phyloP scores from a whole-genome alignment of 78 protist species.

The Dictyostelium intermedium region DNA sequence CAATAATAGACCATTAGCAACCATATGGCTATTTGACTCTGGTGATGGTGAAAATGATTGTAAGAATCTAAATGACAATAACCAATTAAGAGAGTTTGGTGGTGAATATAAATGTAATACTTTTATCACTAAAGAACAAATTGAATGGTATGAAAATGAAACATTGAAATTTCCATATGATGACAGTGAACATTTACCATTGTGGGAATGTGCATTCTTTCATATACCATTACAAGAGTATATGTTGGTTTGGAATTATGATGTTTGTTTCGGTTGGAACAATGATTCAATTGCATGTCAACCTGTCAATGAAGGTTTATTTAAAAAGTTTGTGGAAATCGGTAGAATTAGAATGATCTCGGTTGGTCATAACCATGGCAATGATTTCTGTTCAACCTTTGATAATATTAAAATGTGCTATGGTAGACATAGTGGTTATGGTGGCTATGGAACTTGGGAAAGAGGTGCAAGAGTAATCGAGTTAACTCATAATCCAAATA shows the following conservation, averaged over 20 bases:
- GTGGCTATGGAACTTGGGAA: slow-evolving; percentile 76
- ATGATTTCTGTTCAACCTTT: slow-evolving; percentile 40
- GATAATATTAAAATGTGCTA: slow-evolving; percentile 22
- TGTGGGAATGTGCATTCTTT: slow-evolving; percentile 41
- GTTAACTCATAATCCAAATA: not conserved
- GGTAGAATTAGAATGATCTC: slow-evolving; percentile 15
- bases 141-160: slow-evolving; percentile 17
- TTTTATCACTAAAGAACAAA: slow-evolving; percentile 32
- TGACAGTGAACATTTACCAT: not conserved
- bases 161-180: not conserved
- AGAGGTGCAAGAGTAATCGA: slow-evolving; percentile 56
- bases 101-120: slow-evolving; percentile 1
- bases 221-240: slow-evolving; percentile 71
- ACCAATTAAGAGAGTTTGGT: not conserved
- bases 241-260: slow-evolving; percentile 1
- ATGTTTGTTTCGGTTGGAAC: slow-evolving; percentile 34
- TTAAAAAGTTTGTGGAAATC: not conserved
- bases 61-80: no score
- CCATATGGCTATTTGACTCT: slow-evolving; percentile 34
- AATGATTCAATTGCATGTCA: slow-evolving; percentile 61
- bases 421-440: slow-evolving; percentile 74
- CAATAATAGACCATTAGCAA: not conserved
- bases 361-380: slow-evolving; percentile 77
- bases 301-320: slow-evolving; percentile 11
- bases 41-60: slow-evolving; percentile 41